A percentile compares a stretch with the other conserved stretches of the same genome.
Conservation (phyloP, 306 rosid species). For the Hippophae rhamnoides region DNA sequence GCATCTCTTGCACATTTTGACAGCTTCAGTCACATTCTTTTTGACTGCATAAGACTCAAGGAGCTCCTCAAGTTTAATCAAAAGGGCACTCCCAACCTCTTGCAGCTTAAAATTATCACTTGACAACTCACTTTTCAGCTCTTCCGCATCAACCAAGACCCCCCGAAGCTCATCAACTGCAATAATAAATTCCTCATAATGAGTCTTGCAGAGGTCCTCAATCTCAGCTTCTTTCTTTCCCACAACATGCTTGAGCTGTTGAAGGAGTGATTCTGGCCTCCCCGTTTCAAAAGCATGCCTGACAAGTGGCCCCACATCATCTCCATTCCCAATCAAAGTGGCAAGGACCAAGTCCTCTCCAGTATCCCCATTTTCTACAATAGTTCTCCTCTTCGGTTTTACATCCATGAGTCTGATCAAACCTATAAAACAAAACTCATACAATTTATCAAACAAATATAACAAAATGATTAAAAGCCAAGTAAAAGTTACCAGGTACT, state of each 20-base stretch:
- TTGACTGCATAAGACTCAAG: slow-evolving; percentile 67
- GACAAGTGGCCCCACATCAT: slow-evolving; percentile 77
- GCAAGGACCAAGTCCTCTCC: slow-evolving; percentile 83
- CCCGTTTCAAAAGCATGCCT: slow-evolving; percentile 92
- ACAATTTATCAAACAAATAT: background rate
- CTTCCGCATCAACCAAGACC: slow-evolving; percentile 88
- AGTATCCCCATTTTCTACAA: slow-evolving; percentile 54
- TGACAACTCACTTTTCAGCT: slow-evolving; percentile 81
- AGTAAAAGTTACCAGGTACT: background rate
- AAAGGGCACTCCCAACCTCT: slow-evolving; percentile 69
- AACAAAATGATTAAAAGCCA: background rate
- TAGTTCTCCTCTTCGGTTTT: slow-evolving; percentile 45
- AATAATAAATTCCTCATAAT: slow-evolving; percentile 87
- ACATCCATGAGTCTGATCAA: slow-evolving; percentile 40
- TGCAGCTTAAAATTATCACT: slow-evolving; percentile 82
- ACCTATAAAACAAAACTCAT: slow-evolving; percentile 16
- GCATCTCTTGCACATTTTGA: slow-evolving; percentile 65
- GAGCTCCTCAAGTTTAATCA: slow-evolving; percentile 86
- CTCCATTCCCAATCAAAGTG: slow-evolving; percentile 78
- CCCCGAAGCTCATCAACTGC: slow-evolving; percentile 98
- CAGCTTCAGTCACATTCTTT: slow-evolving; percentile 76
- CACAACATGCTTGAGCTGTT: slow-evolving; percentile 67
- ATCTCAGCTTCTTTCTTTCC: slow-evolving; percentile 83
- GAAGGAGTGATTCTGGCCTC: slow-evolving; percentile 67
- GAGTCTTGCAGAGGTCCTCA: slow-evolving; percentile 95